phyloP scores from a whole-genome alignment of 208 protist genomes.

The Leishmania arabica region DNA sequence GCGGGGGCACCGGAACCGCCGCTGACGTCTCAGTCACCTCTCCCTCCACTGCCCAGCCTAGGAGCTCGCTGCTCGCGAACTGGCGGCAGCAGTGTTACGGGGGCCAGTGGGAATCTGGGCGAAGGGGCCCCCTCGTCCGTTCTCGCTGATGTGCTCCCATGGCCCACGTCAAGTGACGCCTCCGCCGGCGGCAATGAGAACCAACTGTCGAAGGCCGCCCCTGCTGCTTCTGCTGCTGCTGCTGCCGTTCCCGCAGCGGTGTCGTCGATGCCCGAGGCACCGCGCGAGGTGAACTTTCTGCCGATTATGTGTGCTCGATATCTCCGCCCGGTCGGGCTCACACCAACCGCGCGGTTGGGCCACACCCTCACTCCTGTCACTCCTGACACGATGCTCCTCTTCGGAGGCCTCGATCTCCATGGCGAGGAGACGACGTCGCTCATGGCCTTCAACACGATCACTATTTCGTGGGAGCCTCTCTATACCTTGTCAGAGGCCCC shows the following conservation, averaged over 20 bases:
- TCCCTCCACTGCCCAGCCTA: slow-evolving; percentile 26
- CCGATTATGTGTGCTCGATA: slow-evolving; percentile 84
- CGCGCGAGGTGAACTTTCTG: slow-evolving; percentile 77
- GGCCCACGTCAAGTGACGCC: neutral
- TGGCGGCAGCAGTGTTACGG: neutral
- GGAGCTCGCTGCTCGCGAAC: neutral
- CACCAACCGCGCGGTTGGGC: slow-evolving; percentile 63
- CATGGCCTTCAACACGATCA: slow-evolving; percentile 64
- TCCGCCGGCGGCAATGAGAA: neutral
- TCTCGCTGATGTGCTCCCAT: neutral
- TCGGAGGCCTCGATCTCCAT: slow-evolving; percentile 64
- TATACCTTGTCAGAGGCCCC: slow-evolving; percentile 37
- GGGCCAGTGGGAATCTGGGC: neutral
- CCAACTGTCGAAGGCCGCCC: neutral
- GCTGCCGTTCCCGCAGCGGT: neutral
- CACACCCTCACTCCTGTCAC: slow-evolving; percentile 71
- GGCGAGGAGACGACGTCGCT: slow-evolving; percentile 47
- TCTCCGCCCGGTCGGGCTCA: slow-evolving; percentile 61
- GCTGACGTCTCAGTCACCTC: slow-evolving; percentile 7
- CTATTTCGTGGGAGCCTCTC: slow-evolving; percentile 71
- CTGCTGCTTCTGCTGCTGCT: neutral
- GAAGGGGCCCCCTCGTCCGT: neutral
- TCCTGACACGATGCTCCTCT: slow-evolving; percentile 49
- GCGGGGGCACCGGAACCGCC: neutral
- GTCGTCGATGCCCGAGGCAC: neutral